Base-by-base conservation (phyloP, 495 filamentous ascomycete genomes). In the Xylaria venustula region DNA sequence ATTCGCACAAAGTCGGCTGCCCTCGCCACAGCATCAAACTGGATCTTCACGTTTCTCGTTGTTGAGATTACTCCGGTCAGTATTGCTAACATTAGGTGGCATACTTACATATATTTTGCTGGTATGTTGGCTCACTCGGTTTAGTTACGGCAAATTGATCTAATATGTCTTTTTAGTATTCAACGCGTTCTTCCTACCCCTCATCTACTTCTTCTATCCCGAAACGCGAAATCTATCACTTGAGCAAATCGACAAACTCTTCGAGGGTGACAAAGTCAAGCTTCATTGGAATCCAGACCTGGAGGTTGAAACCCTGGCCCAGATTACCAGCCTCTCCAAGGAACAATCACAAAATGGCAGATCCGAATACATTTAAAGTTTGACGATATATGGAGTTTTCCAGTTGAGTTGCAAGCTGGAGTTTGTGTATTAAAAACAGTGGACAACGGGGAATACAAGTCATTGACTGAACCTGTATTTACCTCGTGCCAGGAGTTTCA, bases 1-100 rank as follows among this genome's bases (percentile, higher is more conserved):
- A 88, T 86, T 23, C 76, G 87, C 57, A 82, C 80, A 20, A 84
- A 85, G 71, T 87, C 86, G 32, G 88, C 87, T 63, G 85, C 87
- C 2, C 74, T 89, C 8, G 87, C 84, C 1, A 87, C 87, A 19
- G 85, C 84, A 64, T 81, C 79, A 3, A 88, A 83, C 58, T 84
- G 81, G 75, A 76, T 83, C 58, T 77, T 69, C 57, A 80, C 79
- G 28, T 81, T 77, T 65, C 62, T 76, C 8, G 74, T 83, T 6
- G 80, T 82, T 4, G 67, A 82, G 57, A 79, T 81, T 23, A 82
- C 80, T 9, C 80, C 79, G 0, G 69, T 79, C 20, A 76, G 73
- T 3, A 77, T 82, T 47, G 63, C 50, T 0, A 77, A 70, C 32
- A 79, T 85, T 50, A 72, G 72, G 6, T 84, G 78, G 71, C 62